Evolutionary conservation across 2,329 filamentous ascomycete genomes (phyloP).

Genomic region (Zasmidium citrigriseum): DNA sequence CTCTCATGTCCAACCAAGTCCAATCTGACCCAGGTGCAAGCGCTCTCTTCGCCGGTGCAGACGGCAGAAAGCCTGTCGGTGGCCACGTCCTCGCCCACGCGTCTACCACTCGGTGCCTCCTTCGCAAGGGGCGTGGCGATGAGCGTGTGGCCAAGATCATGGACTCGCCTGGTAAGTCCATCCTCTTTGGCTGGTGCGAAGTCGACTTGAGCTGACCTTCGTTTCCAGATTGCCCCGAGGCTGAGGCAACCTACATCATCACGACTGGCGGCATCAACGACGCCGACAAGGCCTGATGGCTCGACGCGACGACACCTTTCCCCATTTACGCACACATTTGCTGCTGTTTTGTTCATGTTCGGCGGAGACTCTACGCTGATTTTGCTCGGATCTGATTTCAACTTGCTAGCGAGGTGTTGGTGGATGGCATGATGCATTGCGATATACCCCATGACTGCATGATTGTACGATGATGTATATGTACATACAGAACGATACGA

Average conservation of each 20-base stretch:
- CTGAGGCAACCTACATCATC: slow-evolving; percentile 70
- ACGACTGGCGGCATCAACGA: slow-evolving; percentile 69
- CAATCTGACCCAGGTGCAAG: slow-evolving; percentile 70
- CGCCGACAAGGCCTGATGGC: slow-evolving; percentile 58
- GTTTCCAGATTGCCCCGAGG: slow-evolving; percentile 63
- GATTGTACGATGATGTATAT: background rate
- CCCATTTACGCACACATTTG: background rate
- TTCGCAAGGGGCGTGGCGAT: slow-evolving; percentile 69
- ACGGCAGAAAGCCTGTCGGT: slow-evolving; percentile 67
- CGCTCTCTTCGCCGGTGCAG: slow-evolving; percentile 66
- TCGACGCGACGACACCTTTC: background rate
- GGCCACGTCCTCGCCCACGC: slow-evolving; percentile 71
- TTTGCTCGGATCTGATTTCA: background rate
- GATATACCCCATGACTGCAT: background rate
- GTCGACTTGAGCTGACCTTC: slow-evolving; percentile 23
- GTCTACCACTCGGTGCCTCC: slow-evolving; percentile 65
- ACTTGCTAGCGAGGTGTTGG: slow-evolving; percentile 3
- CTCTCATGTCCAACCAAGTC: slow-evolving; percentile 70
- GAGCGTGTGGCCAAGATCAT: slow-evolving; percentile 70
- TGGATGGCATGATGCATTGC: background rate
- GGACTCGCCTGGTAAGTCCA: slow-evolving; percentile 60
- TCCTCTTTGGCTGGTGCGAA: too few relatives aligned
- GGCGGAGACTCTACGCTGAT: background rate
- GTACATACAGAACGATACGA: background rate
- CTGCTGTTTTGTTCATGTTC: background rate